Base-by-base conservation (phyloP, 1,139 yeast genomes). In the Wickerhamomyces sp. region DNA sequence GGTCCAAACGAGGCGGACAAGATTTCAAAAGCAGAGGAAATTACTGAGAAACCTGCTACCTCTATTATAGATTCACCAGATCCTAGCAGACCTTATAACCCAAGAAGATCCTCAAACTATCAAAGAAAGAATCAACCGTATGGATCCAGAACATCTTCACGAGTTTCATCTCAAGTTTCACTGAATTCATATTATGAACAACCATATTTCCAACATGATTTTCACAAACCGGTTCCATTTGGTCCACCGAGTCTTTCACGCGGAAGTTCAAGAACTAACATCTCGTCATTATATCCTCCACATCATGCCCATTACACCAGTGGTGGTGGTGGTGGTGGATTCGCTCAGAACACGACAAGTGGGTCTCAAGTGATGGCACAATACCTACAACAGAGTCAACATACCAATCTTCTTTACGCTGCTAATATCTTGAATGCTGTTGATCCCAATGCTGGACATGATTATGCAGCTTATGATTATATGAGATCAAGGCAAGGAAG, bases 301-400 rank as follows among this genome's bases (percentile, higher is more conserved):
- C 30, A 16, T 12, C 23, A 23, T 36, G 20, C 14, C 12, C 37
- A 35, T 24, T 38, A 37, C 32, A 38, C 35, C 35, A 27, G 10
- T 18, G 14, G 18, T 6, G 15, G 15, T 17, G 8, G 4, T 17
- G 28, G 28, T 17, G 15, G 6, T 6, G 16, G 16, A 8, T 15
- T 36, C 29, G 45, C 44, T 34, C 40, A 48, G 3, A 58, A 54
- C 40, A 58, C 71, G 3, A 66, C 75, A 11, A 74, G 81, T 7
- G 88, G 88, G 4, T 75, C 84, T 1, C 84, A 78, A 48, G 85
- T 81, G 7, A 78, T 82, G 84, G 82, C 86, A 0, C 88, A 81
- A 52, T 82, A 80, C 51, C 63, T 82, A 47, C 85, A 86, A 12
- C 81, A 77, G 52, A 65, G 81, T 9, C 88, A 79, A 50, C 79